Percentiles rank a stretch among this genome's conserved stretches.
These are phyloP conservation scores for Lyophyllum shimeji DNA, from an alignment of 768 basidiomycete genomes.

Conservation along the genomic window DNA sequence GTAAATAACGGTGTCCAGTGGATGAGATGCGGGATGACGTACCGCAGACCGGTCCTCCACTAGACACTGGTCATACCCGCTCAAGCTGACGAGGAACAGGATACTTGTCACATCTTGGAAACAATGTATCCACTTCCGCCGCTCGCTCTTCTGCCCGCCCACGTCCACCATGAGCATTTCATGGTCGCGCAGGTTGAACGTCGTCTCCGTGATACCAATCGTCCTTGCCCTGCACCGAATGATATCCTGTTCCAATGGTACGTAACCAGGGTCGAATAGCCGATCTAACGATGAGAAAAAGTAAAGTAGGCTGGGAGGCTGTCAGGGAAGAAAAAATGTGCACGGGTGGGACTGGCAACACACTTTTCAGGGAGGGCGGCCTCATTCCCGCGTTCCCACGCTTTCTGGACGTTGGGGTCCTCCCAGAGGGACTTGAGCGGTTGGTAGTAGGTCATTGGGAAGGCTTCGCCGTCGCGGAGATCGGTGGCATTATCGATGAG, in stretches of 20 bases:
- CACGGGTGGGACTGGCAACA: slow-evolving; percentile 12
- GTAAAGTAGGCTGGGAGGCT: slow-evolving; percentile 54
- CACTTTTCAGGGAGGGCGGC: slow-evolving; percentile 91
- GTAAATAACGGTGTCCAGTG: neutral
- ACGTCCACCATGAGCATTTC: slow-evolving; percentile 94
- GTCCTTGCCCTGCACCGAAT: slow-evolving; percentile 84
- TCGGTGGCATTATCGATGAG: slow-evolving; percentile 69
- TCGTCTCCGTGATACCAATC: slow-evolving; percentile 88
- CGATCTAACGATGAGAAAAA: slow-evolving; percentile 81
- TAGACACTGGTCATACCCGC: slow-evolving; percentile 92
- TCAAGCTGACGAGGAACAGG: slow-evolving; percentile 86
- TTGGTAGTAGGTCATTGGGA: slow-evolving; percentile 65
- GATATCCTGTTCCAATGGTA: slow-evolving; percentile 85
- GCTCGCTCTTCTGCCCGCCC: slow-evolving; percentile 90
- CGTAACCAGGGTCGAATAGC: slow-evolving; percentile 70
- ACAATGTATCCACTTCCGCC: slow-evolving; percentile 93
- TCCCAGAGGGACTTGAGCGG: slow-evolving; percentile 74
- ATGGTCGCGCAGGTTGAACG: slow-evolving; percentile 74
- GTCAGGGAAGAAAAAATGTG: slow-evolving; percentile 6
- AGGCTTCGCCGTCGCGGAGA: slow-evolving; percentile 77
- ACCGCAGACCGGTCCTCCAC: slow-evolving; percentile 92
- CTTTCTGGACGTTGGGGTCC: slow-evolving; percentile 71
- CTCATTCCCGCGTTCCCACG: slow-evolving; percentile 85
- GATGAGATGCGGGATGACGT: slow-evolving; percentile 35
- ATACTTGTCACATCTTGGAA: slow-evolving; percentile 96